Evolutionary conservation across 1,284 basidiomycete species (phyloP).

Genomic region (Hypsizygus ulmarius): DNA sequence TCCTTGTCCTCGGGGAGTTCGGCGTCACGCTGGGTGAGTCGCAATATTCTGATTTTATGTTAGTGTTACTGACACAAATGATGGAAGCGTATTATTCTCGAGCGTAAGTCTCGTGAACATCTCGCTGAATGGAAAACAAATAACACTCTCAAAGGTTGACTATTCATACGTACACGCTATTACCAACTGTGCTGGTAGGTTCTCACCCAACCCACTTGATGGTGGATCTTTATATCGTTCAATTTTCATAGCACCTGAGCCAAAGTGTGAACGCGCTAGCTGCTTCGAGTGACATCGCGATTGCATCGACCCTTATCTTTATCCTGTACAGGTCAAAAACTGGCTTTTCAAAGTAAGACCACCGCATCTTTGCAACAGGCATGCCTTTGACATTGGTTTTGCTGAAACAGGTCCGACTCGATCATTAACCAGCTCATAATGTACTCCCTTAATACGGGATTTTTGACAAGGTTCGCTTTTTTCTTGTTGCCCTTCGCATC

Average conservation of each 20-base stretch:
- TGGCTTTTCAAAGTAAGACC: constrained; percentile 13
- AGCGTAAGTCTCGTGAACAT: constrained; percentile 4
- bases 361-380: neutral
- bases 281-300: constrained; percentile 12
- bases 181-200: constrained; percentile 12
- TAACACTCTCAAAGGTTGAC: constrained; percentile 1
- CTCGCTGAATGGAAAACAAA: neutral
- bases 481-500: neutral
- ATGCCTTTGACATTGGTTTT: neutral
- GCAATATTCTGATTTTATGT: neutral
- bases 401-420: constrained; percentile 10
- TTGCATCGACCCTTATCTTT: constrained; percentile 12
- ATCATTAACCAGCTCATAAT: constrained; percentile 16
- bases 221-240: neutral
- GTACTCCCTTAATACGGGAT: constrained; percentile 16
- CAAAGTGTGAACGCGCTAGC: constrained; percentile 14
- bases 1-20: constrained; percentile 14
- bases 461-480: constrained; percentile 11
- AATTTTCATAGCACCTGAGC: constrained; percentile 3
- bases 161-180: constrained; percentile 4
- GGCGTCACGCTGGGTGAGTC: constrained; percentile 7
- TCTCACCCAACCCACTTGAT: neutral
- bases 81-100: constrained; percentile 10
- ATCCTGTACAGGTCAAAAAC: constrained; percentile 13
- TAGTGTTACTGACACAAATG: neutral